Evolutionary conservation across 441 rosid species (phyloP).

Genomic region (Omphalea diandra): DNA sequence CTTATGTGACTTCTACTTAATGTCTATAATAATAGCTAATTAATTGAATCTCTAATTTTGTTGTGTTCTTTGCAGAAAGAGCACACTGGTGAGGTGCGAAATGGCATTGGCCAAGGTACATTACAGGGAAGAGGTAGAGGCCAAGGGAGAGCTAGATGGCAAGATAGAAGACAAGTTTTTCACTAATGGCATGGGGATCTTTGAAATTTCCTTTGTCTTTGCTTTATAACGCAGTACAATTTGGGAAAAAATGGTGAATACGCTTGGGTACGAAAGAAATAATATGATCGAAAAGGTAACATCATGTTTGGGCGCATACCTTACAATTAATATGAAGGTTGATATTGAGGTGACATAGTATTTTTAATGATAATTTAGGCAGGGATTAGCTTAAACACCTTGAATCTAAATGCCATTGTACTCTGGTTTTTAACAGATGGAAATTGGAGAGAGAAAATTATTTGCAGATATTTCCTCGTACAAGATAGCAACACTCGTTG

Average conservation of each 20-base stretch:
- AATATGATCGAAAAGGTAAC: neutral
- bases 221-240: neutral
- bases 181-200: neutral
- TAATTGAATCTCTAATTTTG: neutral
- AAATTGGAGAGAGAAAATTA: neutral
- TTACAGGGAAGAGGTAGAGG: neutral
- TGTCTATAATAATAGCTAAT: neutral
- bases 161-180: neutral
- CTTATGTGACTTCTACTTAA: neutral
- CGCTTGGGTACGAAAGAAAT: neutral
- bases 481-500: no score
- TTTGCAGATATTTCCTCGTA: neutral
- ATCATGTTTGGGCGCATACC: neutral
- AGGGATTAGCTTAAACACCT: neutral
- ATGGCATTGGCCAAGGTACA: neutral
- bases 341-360: neutral
- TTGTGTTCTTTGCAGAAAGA: neutral
- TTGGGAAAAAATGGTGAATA: neutral
- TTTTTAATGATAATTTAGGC: neutral
- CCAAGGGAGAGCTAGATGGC: neutral
- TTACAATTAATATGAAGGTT: neutral
- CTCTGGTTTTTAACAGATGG: neutral
- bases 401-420: neutral
- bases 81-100: neutral
- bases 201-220: slow-evolving; percentile 4